Percentiles rank a stretch among this genome's conserved stretches.
Evolutionary conservation across 345 rosid species (phyloP).

Genomic region (Bretschneidera sinensis): DNA sequence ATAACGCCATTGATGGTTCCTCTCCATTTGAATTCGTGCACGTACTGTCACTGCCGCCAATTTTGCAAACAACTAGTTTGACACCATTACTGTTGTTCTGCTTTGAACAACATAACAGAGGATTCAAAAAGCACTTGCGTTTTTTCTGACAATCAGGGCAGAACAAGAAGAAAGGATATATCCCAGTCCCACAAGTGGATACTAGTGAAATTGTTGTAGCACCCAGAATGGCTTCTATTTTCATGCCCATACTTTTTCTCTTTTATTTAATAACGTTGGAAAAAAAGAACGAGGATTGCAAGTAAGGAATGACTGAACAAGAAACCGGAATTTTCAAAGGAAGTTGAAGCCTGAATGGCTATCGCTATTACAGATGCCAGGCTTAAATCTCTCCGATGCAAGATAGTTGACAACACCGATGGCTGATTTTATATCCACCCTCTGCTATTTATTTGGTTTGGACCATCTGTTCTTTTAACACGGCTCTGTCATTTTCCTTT

Average conservation of each 20-base stretch:
- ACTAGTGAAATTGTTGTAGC: not conserved
- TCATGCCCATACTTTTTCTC: not conserved
- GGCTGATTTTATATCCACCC: too few species aligned
- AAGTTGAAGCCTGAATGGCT: too few species aligned
- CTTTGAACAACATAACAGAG: not conserved
- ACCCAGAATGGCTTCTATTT: not conserved
- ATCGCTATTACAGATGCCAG: too few species aligned
- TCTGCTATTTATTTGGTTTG: too few species aligned
- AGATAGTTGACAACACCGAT: too few species aligned
- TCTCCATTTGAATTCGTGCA: not conserved
- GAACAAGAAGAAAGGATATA: not conserved
- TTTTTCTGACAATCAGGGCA: not conserved
- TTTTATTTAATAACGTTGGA: too few species aligned
- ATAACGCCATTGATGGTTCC: conserved; percentile 22
- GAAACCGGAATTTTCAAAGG: too few species aligned
- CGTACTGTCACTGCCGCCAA: not conserved
- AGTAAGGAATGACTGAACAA: too few species aligned
- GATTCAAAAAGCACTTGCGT: not conserved
- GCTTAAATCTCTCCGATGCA: too few species aligned
- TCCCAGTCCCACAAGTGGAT: not conserved
- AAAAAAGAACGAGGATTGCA: too few species aligned
- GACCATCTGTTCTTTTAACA: too few species aligned
- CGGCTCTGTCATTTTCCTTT: too few species aligned
- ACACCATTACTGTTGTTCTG: not conserved
- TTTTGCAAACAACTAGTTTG: not conserved